phyloP scores from a whole-genome alignment of 2,329 filamentous ascomycete species.

The Penicillium sp. region DNA sequence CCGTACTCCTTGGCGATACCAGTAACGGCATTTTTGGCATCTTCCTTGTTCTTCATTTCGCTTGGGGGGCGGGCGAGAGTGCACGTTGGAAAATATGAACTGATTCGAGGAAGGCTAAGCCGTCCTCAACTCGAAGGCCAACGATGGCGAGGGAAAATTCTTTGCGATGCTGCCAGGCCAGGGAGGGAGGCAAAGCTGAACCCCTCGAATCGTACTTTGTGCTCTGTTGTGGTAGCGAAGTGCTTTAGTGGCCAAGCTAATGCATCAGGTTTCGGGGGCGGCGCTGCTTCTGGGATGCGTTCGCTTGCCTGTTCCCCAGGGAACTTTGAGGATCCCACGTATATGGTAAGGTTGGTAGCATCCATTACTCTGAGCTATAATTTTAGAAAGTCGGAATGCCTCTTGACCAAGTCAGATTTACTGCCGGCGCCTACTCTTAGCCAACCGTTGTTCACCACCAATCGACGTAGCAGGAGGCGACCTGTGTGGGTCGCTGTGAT shows the following conservation, averaged over 20 bases:
- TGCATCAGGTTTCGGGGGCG: not conserved
- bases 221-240: not conserved
- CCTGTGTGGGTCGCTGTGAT: too few species aligned
- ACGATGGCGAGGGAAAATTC: not conserved
- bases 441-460: too few species aligned
- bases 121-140: not conserved
- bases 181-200: not conserved
- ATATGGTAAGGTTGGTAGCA: too few species aligned
- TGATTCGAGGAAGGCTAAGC: not conserved
- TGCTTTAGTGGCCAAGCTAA: not conserved
- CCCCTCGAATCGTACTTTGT: not conserved
- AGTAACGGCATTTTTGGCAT: slow-evolving; percentile 5
- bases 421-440: too few species aligned
- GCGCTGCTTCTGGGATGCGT: too few species aligned
- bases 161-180: too few species aligned
- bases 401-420: too few species aligned
- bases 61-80: not conserved
- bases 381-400: too few species aligned
- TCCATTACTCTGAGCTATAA: too few species aligned
- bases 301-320: too few species aligned
- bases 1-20: slow-evolving; percentile 6
- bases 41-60: slow-evolving; percentile 1
- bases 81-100: not conserved
- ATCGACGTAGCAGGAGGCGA: too few species aligned
- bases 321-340: too few species aligned